A percentile compares a stretch with the other conserved stretches of the same genome.
phyloP scores from a whole-genome alignment of 2,329 filamentous ascomycete species.

The Colletotrichum tamarilloi region DNA sequence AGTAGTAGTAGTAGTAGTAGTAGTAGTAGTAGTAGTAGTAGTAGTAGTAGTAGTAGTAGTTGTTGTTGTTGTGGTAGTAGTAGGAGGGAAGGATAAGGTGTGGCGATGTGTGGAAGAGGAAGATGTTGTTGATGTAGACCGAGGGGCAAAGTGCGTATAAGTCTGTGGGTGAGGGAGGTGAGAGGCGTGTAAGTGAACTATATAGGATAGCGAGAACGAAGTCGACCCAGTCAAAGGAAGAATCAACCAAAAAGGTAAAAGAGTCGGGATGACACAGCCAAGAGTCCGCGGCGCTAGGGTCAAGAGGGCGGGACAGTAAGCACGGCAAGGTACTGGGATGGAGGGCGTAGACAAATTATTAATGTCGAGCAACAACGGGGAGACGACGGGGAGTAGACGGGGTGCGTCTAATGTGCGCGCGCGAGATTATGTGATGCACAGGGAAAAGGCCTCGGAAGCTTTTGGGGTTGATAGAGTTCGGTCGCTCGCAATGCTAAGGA shows the following conservation, averaged over 20 bases:
- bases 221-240: constrained; percentile 12
- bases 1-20: neutral
- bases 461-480: constrained; percentile 32
- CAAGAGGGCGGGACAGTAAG: constrained; percentile 28
- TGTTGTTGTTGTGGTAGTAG: neutral
- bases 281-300: constrained; percentile 31
- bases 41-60: neutral
- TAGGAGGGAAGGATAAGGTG: constrained; percentile 1
- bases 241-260: constrained; percentile 22
- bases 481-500: constrained; percentile 29
- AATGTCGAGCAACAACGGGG: constrained; percentile 29
- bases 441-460: constrained; percentile 30
- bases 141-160: constrained; percentile 29
- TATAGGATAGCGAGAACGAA: constrained; percentile 33
- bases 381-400: constrained; percentile 16
- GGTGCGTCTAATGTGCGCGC: constrained; percentile 35
- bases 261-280: constrained; percentile 35
- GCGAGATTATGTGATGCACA: constrained; percentile 32
- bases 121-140: constrained; percentile 1
- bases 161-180: constrained; percentile 2
- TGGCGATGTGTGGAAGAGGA: neutral
- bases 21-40: neutral
- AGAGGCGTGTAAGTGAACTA: constrained; percentile 31
- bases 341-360: constrained; percentile 34
- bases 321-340: constrained; percentile 28